Evolutionary conservation across 768 basidiomycete genomes (phyloP).

Genomic region (Nidula microcarpa): DNA sequence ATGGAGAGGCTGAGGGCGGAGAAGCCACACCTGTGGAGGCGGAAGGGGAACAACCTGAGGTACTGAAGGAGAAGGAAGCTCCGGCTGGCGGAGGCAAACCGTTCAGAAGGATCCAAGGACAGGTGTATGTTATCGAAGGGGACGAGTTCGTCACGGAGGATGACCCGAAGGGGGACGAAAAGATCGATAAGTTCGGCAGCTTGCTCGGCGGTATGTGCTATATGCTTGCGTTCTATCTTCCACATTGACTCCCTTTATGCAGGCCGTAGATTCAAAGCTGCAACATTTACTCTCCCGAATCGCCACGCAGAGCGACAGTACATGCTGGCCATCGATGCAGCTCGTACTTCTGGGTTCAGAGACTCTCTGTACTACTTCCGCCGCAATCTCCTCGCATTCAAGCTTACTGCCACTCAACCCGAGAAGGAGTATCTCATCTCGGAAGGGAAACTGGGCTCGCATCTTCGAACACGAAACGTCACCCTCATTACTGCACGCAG

Average conservation of each 20-base stretch:
- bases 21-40: conserved; percentile 28
- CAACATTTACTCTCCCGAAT: conserved; percentile 83
- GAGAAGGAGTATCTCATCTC: conserved; percentile 94
- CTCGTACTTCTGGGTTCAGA: conserved; percentile 91
- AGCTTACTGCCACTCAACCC: conserved; percentile 81
- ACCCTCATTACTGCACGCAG: conserved; percentile 92
- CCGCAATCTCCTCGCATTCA: conserved; percentile 84
- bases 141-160: conserved; percentile 87
- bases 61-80: conserved; percentile 37
- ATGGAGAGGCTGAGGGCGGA: conserved; percentile 26
- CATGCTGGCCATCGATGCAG: conserved; percentile 97
- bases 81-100: conserved; percentile 59
- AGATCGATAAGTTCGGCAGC: conserved; percentile 84
- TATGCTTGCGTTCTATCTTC: conserved; percentile 2
- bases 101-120: conserved; percentile 70
- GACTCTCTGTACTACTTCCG: conserved; percentile 99
- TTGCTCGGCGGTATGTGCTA: conserved; percentile 71
- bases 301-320: conserved; percentile 84
- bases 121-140: conserved; percentile 74
- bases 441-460: conserved; percentile 82
- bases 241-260: conserved; percentile 3
- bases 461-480: conserved; percentile 87
- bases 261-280: conserved; percentile 88
- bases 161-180: conserved; percentile 85
- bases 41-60: conserved; percentile 21